Base-by-base conservation (phyloP, 352 stramenopile genomes). In the Phytopythium cucurbitacearum region DNA sequence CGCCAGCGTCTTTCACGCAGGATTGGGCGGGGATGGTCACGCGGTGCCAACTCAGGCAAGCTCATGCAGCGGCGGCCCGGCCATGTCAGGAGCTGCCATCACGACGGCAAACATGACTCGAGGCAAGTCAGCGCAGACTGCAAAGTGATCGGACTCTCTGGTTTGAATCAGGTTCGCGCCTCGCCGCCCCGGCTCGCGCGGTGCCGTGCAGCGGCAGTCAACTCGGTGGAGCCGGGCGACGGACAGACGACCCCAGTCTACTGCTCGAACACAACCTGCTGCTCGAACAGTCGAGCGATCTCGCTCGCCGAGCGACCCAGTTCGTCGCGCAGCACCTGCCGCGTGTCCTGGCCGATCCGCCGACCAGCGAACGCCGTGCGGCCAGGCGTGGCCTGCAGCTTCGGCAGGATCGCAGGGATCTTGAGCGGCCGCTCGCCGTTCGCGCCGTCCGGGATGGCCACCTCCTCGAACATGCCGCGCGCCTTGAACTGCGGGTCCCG, bases 381-480 rank as follows among this genome's bases (percentile, higher is more conserved):
- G 11, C 81, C 81, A 0, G 81, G 81, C 10, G 81, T 91, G 0
- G 48, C 60, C 32, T 71, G 64, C 32, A 94, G 61, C 58, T 94
- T 91, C 0, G 83, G 83, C 42, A 88, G 62, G 52, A 94, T 87
- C n/a, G 81, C 77, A 42, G 83, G 80, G 39, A 91, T 64, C 60
- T 85, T 84, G 32, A 89, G 64, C 46, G 64, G 66, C 7, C 65
- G 65, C 32, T 51, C 67, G 36, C 57, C 21, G 7, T 41, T 55
- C 34, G 44, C 55, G 7, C 57, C 55, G 40, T 65, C 64, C 0
- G 61, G 59, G 48, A 91, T 87, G 43, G 68, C 45, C 40, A 90
- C 79, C 35, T 77, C 62, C 50, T 92, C 81, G 52, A 94, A 92
- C 80, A 92, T 89, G 0, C 60, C 60, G 13, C 84, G 84, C n/a